A percentile compares a stretch with the other conserved stretches of the same genome.
Evolutionary conservation across 495 filamentous ascomycete genomes (phyloP).

Genomic region (Pseudotulostoma volvatum): DNA sequence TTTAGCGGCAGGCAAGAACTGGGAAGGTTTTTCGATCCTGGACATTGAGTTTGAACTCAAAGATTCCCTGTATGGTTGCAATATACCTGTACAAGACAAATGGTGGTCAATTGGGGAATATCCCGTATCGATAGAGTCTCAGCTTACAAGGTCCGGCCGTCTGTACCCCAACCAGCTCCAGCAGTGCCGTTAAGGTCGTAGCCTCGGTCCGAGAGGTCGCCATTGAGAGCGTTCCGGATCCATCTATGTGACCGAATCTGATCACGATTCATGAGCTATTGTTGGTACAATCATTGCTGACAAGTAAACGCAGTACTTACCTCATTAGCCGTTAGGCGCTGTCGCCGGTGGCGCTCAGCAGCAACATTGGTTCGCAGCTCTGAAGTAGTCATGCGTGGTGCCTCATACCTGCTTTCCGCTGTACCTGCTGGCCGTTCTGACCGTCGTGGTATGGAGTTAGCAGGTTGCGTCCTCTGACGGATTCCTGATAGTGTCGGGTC

Average conservation of each 20-base stretch:
- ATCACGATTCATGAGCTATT: constrained; percentile 18
- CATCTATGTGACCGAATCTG: constrained; percentile 27
- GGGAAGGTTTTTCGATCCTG: constrained; percentile 50
- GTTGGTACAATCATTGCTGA: constrained; percentile 9
- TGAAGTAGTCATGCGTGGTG: constrained; percentile 15
- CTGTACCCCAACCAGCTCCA: constrained; percentile 52
- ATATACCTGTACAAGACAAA: constrained; percentile 37
- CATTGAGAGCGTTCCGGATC: constrained; percentile 27
- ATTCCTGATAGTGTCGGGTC: constrained; percentile 8
- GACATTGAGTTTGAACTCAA: constrained; percentile 53
- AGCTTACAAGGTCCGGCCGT: constrained; percentile 55
- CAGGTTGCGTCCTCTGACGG: constrained; percentile 17
- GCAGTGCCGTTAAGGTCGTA: constrained; percentile 36
- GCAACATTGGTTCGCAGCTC: constrained; percentile 27
- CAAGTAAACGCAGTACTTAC: constrained; percentile 2
- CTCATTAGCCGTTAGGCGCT: constrained; percentile 25
- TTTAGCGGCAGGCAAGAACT: constrained; percentile 39
- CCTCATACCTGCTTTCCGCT: constrained; percentile 17
- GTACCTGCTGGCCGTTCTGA: constrained; percentile 13
- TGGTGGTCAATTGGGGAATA: background rate
- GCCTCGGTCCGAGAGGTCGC: constrained; percentile 21
- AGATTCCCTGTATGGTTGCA: constrained; percentile 58
- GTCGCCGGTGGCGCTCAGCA: constrained; percentile 26
- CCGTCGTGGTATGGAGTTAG: constrained; percentile 19
- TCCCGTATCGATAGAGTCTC: background rate